Evolutionary conservation across 2,329 filamentous ascomycete genomes (phyloP), one percentile per base, ranked within the genome.

Genomic region (Endocalyx cinctus): DNA sequence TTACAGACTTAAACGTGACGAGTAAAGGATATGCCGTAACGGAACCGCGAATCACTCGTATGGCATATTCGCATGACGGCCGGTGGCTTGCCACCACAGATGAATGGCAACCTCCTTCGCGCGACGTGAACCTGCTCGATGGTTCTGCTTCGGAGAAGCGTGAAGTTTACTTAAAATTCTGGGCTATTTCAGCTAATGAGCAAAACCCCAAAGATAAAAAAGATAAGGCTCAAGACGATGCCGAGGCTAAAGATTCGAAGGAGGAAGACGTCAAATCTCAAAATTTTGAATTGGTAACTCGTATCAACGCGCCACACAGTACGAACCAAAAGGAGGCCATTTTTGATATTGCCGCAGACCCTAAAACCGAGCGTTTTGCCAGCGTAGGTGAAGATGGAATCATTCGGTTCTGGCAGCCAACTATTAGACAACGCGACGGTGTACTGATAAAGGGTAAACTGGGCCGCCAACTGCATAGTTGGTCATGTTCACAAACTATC

Each of bases 11-110:
- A 43, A 94, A 87, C 49, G 70, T 83, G 25, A 83, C 82, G 6
- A 82, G 81, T 11, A 81, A 84, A 44, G 79, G 84, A 5, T 72
- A 77, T 32, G 71, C 75, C 5, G 77, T 97, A 31, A 71, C 77
- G 11, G 85, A 95, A 47, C 90, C 92, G 1, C 77, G 83, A 41
- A 75, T 95, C 29, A 82, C 77, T 6, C 76, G 84, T 35, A 66
- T 97, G 31, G 75, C 81, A 27, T 78, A 92, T 46, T 90, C 85
- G 27, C 67, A 74, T 31, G 83, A 97, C 52, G 90, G 90, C 13
- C 73, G 79, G 45, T 97, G 90, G 89, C 73, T 98, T 37, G 89
- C 84, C 5, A 96, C 87, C 2, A 76, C 94, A 2, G 92, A 98
- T 55, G 85, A 89, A 51, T 98, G 92, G 92, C 72, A 74, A 32